Conservation (phyloP, 108 stramenopile genomes). For the Asterionellopsis glacialis region DNA sequence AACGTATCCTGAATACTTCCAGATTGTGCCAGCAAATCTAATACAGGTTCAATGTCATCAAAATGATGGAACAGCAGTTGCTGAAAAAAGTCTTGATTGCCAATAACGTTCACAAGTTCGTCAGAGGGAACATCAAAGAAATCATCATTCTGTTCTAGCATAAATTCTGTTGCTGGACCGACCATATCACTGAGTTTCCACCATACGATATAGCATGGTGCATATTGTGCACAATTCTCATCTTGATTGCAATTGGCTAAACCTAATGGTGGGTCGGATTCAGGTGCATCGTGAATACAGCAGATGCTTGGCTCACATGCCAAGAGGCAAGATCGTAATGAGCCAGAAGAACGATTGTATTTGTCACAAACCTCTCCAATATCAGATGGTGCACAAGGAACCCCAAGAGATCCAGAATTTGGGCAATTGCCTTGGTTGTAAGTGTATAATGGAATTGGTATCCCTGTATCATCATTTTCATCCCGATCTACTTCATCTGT, state of each 20-base stretch:
- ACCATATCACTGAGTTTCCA: slow-evolving; percentile 26
- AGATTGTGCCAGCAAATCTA: slow-evolving; percentile 1
- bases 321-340: slow-evolving; percentile 29
- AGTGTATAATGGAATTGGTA: not conserved
- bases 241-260: slow-evolving; percentile 38
- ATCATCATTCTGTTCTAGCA: slow-evolving; percentile 35
- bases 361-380: slow-evolving; percentile 34
- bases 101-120: slow-evolving; percentile 14
- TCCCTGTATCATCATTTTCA: too few relatives aligned
- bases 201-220: slow-evolving; percentile 28
- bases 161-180: slow-evolving; percentile 16
- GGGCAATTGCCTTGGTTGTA: slow-evolving; percentile 8
- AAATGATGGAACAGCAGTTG: slow-evolving; percentile 43
- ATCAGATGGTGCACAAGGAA: slow-evolving; percentile 37
- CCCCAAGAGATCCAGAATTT: slow-evolving; percentile 10
- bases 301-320: slow-evolving; percentile 42
- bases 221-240: slow-evolving; percentile 25
- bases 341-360: slow-evolving; percentile 26
- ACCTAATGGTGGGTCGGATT: slow-evolving; percentile 12
- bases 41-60: slow-evolving; percentile 27
- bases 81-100: slow-evolving; percentile 21
- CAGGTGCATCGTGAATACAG: slow-evolving; percentile 38
- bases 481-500: too few relatives aligned
- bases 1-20: not conserved
- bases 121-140: slow-evolving; percentile 33